Base-by-base conservation (phyloP, 495 filamentous ascomycete species). In the Penicillium antarcticum region DNA sequence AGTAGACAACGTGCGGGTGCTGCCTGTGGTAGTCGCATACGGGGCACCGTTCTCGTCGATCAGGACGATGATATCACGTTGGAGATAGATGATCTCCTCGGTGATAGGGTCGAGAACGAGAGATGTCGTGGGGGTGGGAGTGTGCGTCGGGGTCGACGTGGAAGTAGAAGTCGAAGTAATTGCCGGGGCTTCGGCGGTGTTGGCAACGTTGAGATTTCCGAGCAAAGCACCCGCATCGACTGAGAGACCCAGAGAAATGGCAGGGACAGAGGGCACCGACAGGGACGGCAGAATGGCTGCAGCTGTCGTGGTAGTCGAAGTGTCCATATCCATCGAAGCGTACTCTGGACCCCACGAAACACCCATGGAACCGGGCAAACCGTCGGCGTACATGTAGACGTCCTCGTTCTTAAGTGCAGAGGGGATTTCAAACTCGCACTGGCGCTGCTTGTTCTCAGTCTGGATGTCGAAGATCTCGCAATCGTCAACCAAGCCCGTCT, bases 401-500 rank as follows among this genome's bases (percentile, higher is more conserved):
- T 76, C 52, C 19, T 81, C 79, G 21, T 60, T 10, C 10, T 53
- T 51, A 12, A 86, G 52, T 6, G 52, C 57, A 1, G 55, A 51
- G 0, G 82, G 81, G 5, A 80, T 8, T n/a, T 76, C 63, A 51
- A 83, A 77, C 8, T 50, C 63, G 52, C 75, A 80, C 11, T 75
- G 48, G 0, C 56, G 55, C 40, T 68, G 62, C 10, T 73, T 62
- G 5, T 35, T 45, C 16, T 82, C 70, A 18, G 51, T 51, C 52
- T 85, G 76, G 41, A 86, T 61, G 44, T 71, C 63, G 65, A 88
- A 88, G n/a, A 86, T 53, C 0, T 67, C 60, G 64, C 85, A 88
- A 47, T 80, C 81, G 12, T 61, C 38, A 21, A 86, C 71, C 18
- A 69, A 29, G 12, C 85, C 85, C 5, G 75, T 73, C 7, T 55